Evolutionary conservation across 345 rosid species (phyloP), one percentile per base, ranked within the genome.

Genomic region (Populus ilicifolia): DNA sequence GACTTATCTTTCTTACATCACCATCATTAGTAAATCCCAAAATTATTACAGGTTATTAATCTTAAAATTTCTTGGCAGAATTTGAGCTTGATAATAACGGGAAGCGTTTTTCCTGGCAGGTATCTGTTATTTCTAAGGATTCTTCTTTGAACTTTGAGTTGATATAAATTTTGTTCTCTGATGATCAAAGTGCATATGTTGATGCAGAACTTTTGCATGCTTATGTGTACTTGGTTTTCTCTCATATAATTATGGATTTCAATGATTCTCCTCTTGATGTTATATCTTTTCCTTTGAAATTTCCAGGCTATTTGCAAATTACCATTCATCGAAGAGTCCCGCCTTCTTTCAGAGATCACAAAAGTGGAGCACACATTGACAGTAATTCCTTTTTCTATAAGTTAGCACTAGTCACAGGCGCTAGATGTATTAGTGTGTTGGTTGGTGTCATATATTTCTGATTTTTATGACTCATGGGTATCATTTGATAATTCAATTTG

Each of bases 301-400:
- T 73, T 41, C 65, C 79, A 83, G 86, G 86, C 73, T 66, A 44
- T 77, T 56, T 70, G 76, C 52, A 80, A 73, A 67, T 62, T 83
- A 30, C 86, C 86, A 33, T 83, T 83, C 77, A 80, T 83, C 56
- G 86, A 80, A 7, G 86, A 83, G 74, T 70, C 83, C 1, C 86
- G 81, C 2, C 86, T 83, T 70, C 79, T 83, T 56, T 35, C 83
- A 39, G 86, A 73, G 72, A 70, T 73, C 44, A 80, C 73, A 7
- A 73, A 83, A 73, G 75, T 83, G 68, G 85, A 79, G 73, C 80
- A 79, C 44, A 76, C 75, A 10, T 67, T 83, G 64, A 72, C 80
- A 69, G 85, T 83, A 79, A 82, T 75, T 30, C 62, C 46, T 69
- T 43, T 8, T 46, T 25, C 13, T 64, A 20, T 38, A 59, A 39